Evolutionary conservation across 2,329 filamentous ascomycete genomes (phyloP).

Genomic region (Hypoxylon sp.): DNA sequence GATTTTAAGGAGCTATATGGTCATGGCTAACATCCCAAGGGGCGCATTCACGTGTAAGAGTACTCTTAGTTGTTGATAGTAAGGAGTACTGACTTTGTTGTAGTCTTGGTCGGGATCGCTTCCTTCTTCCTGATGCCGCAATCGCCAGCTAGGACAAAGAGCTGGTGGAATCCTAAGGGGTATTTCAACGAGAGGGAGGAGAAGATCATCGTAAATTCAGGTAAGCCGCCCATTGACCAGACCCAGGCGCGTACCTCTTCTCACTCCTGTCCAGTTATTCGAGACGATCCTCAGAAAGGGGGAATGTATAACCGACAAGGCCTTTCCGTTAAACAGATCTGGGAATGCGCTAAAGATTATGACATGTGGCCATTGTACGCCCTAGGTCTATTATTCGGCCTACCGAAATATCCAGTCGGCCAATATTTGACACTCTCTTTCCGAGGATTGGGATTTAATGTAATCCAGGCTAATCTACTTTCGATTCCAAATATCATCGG

Average conservation of each 20-base stretch:
- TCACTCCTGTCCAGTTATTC: constrained; percentile 58
- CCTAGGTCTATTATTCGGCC: constrained; percentile 57
- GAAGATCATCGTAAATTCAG: constrained; percentile 75
- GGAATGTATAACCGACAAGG: constrained; percentile 68
- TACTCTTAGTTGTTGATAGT: constrained; percentile 32
- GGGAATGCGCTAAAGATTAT: constrained; percentile 65
- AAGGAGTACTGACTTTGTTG: constrained; percentile 57
- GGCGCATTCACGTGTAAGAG: constrained; percentile 55
- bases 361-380: constrained; percentile 64
- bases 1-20: constrained; percentile 6
- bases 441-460: constrained; percentile 51
- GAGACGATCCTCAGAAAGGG: constrained; percentile 67
- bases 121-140: constrained; percentile 72
- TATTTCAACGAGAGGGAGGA: constrained; percentile 76
- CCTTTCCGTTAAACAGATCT: constrained; percentile 61
- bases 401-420: constrained; percentile 62
- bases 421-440: constrained; percentile 51
- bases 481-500: constrained; percentile 65
- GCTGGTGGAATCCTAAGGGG: constrained; percentile 68
- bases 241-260: neutral
- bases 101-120: constrained; percentile 65
- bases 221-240: constrained; percentile 34
- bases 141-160: constrained; percentile 74
- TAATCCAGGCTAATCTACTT: constrained; percentile 69
- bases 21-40: constrained; percentile 45